Evolutionary conservation across 1,284 basidiomycete species (phyloP), one percentile per base, ranked within the genome.

Genomic region (Ustilago hordei): DNA sequence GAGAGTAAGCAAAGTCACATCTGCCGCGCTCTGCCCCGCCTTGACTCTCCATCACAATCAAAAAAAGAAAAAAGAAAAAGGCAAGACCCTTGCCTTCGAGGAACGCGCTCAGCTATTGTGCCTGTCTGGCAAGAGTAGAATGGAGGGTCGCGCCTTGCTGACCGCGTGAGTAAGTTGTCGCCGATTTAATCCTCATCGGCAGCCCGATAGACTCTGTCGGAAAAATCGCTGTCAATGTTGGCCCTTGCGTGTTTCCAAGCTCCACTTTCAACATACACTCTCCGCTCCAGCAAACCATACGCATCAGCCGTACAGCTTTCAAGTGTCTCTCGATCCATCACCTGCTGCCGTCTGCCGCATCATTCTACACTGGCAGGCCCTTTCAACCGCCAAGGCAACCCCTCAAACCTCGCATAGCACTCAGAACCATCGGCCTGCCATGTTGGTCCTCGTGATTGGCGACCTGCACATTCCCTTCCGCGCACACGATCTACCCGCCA

Each of bases 401-500:
- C 23, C 23, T 28, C 23, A 28, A 28, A 3, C 3, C 23, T 28
- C 23, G 23, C 23, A 28, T 28, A 28, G 23, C 23, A 28, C 23
- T 28, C 23, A 28, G 23, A 28, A 28, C 23, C 23, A 28, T 28
- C 43, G n/a, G 28, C 17, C 41, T 47, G 31, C 39, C 62, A 84
- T 84, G 82, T 57, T 84, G 57, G 82, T 84, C 45, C 71, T 84
- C 32, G 82, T 83, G 15, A 83, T 84, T 19, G 82, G 82, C 34
- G 84, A 86, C 60, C 74, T 86, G 13, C 81, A 84, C 56, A 70
- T 86, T 23, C 84, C 84, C 12, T 80, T 77, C 57, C 72, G 84
- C 13, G 89, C 90, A 2, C 93, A 96, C 85, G 96, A 98, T 85
- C 90, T 99, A 5, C 95, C 96, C 0, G 89, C 91, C 23, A 98